Evolutionary conservation across 192 early-diverging fungal species (phyloP).

Genomic region (Podila verticillata): DNA sequence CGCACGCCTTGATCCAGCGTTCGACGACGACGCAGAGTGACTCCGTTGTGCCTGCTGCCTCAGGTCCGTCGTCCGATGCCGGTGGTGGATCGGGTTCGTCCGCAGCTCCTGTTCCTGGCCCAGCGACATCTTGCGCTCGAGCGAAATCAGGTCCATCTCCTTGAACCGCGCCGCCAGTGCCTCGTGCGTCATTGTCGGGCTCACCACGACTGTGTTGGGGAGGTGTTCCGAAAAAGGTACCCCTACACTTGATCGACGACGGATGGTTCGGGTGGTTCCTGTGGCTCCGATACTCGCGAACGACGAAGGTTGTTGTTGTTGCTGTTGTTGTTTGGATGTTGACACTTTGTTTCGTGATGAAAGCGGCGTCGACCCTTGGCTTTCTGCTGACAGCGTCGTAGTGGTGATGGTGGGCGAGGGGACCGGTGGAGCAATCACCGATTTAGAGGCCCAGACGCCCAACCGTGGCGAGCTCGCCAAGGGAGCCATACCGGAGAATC

Average conservation of each 20-base stretch:
- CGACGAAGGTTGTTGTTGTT: too few species aligned
- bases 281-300: not conserved
- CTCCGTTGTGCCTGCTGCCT: constrained; percentile 10
- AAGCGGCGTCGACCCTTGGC: constrained; percentile 5
- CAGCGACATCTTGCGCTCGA: constrained; percentile 3
- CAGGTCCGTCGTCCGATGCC: constrained; percentile 28
- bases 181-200: constrained; percentile 43
- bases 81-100: constrained; percentile 42
- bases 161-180: constrained; percentile 46
- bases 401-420: constrained; percentile 28
- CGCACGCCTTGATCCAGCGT: constrained; percentile 20
- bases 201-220: constrained; percentile 16
- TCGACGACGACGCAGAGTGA: constrained; percentile 14
- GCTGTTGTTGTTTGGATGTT: too few species aligned
- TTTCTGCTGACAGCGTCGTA: constrained; percentile 11
- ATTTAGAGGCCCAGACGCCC: constrained; percentile 27
- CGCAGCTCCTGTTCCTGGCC: constrained; percentile 26
- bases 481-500: not conserved
- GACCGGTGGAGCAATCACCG: constrained; percentile 22
- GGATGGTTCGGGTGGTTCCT: not conserved
- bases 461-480: constrained; percentile 4
- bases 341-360: not conserved
- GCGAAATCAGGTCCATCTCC: constrained; percentile 41
- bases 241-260: not conserved
- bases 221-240: constrained; percentile 16